Evolutionary conservation across 345 rosid genomes (phyloP).

Genomic region (Sisymbrium irio): DNA sequence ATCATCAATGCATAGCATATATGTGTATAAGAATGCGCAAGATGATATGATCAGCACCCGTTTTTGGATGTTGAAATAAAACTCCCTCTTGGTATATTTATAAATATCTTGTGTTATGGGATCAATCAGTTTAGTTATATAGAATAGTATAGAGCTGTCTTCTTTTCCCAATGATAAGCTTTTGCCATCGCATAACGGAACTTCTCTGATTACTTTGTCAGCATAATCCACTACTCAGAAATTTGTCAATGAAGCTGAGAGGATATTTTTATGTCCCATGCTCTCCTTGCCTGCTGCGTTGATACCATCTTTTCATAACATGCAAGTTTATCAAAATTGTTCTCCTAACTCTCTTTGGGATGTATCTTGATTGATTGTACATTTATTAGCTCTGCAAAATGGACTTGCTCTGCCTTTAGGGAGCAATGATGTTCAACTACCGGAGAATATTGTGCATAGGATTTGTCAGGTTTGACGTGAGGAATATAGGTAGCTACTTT

Average conservation of each 20-base stretch:
- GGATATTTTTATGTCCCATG: neutral
- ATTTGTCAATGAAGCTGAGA: constrained; percentile 22
- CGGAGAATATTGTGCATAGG: constrained; percentile 41
- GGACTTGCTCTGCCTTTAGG: constrained; percentile 43
- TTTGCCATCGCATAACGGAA: neutral
- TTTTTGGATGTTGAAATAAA: no score
- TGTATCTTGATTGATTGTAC: constrained; percentile 2
- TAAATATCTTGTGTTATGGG: no score
- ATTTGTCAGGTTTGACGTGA: constrained; percentile 50
- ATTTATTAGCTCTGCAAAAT: constrained; percentile 41
- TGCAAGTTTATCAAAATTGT: neutral
- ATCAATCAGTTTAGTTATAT: neutral
- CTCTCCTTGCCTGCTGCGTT: neutral
- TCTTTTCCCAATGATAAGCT: neutral
- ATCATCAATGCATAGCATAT: neutral
- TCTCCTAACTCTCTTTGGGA: constrained; percentile 19
- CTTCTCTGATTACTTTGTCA: constrained; percentile 38
- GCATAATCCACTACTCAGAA: constrained; percentile 43
- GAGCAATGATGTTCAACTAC: constrained; percentile 37
- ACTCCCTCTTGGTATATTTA: no score
- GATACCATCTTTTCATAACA: neutral
- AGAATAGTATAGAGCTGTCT: neutral
- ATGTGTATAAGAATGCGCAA: no score
- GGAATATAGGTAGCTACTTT: no score
- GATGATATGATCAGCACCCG: no score